A percentile compares a stretch with the other conserved stretches of the same genome.
Evolutionary conservation across 1,284 basidiomycete genomes (phyloP).

Genomic region (Afroboletus lepidellus): DNA sequence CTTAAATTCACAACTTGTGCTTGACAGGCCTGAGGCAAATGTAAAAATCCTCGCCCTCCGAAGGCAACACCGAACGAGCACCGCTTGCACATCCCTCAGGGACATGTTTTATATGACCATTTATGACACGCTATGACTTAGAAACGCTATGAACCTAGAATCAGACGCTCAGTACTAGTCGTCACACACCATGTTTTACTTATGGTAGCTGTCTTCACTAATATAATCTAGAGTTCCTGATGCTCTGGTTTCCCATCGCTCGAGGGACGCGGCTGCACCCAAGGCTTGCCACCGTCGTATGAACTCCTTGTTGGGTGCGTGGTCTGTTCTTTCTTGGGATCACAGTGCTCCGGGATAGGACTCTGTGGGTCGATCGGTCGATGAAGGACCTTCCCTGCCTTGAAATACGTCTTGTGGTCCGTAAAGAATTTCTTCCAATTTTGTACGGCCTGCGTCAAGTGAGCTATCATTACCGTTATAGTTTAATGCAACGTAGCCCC

Average conservation of each 20-base stretch:
- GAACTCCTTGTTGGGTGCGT: conserved; percentile 13
- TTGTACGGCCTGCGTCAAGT: conserved; percentile 55
- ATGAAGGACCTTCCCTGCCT: conserved; percentile 75
- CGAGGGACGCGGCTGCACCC: conserved; percentile 12
- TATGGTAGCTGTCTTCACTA: conserved; percentile 19
- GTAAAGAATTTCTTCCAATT: conserved; percentile 91
- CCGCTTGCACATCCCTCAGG: conserved; percentile 17
- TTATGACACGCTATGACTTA: conserved; percentile 26
- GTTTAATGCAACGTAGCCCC: conserved; percentile 4
- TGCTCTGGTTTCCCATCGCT: conserved; percentile 24
- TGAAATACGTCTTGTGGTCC: conserved; percentile 74
- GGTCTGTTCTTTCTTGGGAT: conserved; percentile 51
- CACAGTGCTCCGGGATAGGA: conserved; percentile 80
- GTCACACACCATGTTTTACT: conserved; percentile 24
- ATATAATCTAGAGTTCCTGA: conserved; percentile 39
- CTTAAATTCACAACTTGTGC: conserved; percentile 28
- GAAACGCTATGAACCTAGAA: not conserved
- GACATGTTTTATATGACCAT: conserved; percentile 28
- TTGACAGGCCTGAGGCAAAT: conserved; percentile 32
- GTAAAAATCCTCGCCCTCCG: conserved; percentile 11
- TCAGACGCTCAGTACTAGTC: conserved; percentile 13
- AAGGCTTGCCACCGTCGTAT: conserved; percentile 7
- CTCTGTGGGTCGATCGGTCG: conserved; percentile 74
- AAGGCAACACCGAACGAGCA: not conserved
- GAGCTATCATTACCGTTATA: not conserved